Evolutionary conservation across 2,329 filamentous ascomycete genomes (phyloP).

Genomic region (Venturia aucupariae): DNA sequence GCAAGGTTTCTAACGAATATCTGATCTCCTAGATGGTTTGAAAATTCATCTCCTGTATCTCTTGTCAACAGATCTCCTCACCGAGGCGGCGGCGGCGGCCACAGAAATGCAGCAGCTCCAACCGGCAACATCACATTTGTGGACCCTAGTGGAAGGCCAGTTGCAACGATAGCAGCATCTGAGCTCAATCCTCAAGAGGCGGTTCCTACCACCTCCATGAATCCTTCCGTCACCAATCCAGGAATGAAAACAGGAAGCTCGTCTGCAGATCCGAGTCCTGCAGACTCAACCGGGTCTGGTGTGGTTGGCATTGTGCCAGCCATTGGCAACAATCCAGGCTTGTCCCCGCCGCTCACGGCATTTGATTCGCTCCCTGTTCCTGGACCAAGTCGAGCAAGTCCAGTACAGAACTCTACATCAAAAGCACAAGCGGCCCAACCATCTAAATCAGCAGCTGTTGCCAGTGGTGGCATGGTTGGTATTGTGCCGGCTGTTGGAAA

Average conservation of each 20-base stretch:
- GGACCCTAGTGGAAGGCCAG: conserved; percentile 3
- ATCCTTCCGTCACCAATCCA: background rate
- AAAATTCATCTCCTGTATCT: conserved; percentile 5
- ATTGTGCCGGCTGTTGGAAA: conserved; percentile 13
- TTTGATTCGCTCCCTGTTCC: conserved; percentile 6
- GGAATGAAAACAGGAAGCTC: background rate
- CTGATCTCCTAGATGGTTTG: conserved; percentile 4
- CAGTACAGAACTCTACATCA: conserved; percentile 3
- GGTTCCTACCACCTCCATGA: background rate
- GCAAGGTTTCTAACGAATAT: background rate
- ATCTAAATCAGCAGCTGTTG: background rate
- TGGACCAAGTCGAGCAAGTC: background rate
- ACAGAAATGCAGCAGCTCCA: background rate
- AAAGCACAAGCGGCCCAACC: background rate
- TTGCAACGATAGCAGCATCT: conserved; percentile 8
- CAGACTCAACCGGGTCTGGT: background rate
- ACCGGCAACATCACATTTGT: conserved; percentile 7
- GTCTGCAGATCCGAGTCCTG: background rate
- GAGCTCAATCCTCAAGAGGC: background rate
- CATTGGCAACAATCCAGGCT: conserved; percentile 11
- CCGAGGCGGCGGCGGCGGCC: background rate
- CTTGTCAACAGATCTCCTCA: conserved; percentile 5
- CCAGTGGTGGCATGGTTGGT: conserved; percentile 12
- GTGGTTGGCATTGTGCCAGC: conserved; percentile 14
- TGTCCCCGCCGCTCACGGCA: conserved; percentile 7